These are phyloP conservation scores for Pestalotiopsis sp. DNA, from an alignment of 2,329 filamentous ascomycete species.

Conservation along the genomic window DNA sequence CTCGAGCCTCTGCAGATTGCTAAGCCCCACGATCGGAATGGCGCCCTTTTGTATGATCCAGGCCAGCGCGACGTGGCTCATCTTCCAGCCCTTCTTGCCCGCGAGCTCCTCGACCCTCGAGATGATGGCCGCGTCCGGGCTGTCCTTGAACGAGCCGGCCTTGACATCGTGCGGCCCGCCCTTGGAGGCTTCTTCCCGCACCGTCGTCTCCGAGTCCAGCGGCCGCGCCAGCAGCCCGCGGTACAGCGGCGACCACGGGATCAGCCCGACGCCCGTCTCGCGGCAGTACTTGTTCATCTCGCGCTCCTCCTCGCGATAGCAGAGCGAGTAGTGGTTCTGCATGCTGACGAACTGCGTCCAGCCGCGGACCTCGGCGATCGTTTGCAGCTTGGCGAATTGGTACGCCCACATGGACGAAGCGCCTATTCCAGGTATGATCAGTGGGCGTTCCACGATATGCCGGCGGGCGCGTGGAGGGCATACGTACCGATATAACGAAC, in stretches of 20 bases:
- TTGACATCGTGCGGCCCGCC: background rate
- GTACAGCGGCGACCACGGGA: slow-evolving; percentile 32
- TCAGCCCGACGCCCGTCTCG: slow-evolving; percentile 44
- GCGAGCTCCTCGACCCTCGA: slow-evolving; percentile 52
- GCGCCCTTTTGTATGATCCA: slow-evolving; percentile 51
- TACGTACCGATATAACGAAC: slow-evolving; percentile 48
- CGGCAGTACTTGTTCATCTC: slow-evolving; percentile 47
- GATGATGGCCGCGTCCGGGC: slow-evolving; percentile 35
- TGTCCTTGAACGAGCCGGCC: background rate
- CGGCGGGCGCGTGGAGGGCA: background rate
- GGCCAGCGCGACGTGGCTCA: slow-evolving; percentile 60
- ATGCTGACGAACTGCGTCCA: slow-evolving; percentile 62
- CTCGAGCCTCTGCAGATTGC: slow-evolving; percentile 54
- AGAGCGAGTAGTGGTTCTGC: slow-evolving; percentile 58
- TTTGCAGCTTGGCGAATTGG: slow-evolving; percentile 53
- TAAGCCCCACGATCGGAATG: slow-evolving; percentile 57
- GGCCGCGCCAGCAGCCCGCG: slow-evolving; percentile 22
- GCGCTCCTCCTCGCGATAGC: slow-evolving; percentile 61
- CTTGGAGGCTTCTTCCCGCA: slow-evolving; percentile 5
- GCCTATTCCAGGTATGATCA: background rate
- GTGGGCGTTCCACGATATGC: background rate
- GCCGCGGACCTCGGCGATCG: slow-evolving; percentile 52
- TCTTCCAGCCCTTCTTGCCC: slow-evolving; percentile 55
- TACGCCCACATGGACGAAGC: slow-evolving; percentile 44
- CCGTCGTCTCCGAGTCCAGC: background rate